These are phyloP conservation scores for Xylaria castorea DNA, from an alignment of 495 filamentous ascomycete species.

Conservation along the genomic window DNA sequence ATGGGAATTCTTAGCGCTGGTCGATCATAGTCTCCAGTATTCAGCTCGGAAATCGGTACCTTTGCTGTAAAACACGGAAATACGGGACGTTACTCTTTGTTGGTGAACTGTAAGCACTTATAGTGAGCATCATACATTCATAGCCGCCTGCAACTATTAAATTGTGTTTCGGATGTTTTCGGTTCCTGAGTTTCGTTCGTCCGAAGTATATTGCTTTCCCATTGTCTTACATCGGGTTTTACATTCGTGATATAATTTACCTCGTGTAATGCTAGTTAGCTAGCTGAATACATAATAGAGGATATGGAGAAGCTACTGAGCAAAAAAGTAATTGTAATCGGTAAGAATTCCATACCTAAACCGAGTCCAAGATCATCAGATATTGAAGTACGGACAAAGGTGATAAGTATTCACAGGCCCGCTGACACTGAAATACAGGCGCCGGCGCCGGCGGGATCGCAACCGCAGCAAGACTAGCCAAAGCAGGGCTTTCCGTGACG, in stretches of 20 bases:
- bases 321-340: constrained; percentile 56
- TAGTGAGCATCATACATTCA: constrained; percentile 1
- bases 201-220: background rate
- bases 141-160: background rate
- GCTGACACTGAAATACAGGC: constrained; percentile 47
- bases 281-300: background rate
- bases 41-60: constrained; percentile 6
- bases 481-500: constrained; percentile 68
- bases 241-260: background rate
- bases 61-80: background rate
- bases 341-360: constrained; percentile 36
- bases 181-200: background rate
- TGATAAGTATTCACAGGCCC: background rate
- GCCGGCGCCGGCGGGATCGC: constrained; percentile 73
- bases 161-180: background rate
- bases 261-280: background rate
- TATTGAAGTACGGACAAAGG: background rate
- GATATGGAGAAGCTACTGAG: constrained; percentile 22
- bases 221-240: background rate
- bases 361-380: background rate
- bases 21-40: background rate
- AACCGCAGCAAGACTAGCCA: constrained; percentile 70
- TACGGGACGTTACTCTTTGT: background rate
- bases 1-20: constrained; percentile 1
- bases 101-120: background rate